phyloP scores from a whole-genome alignment of 1,139 yeast genomes.

The Candida mesenterica region DNA sequence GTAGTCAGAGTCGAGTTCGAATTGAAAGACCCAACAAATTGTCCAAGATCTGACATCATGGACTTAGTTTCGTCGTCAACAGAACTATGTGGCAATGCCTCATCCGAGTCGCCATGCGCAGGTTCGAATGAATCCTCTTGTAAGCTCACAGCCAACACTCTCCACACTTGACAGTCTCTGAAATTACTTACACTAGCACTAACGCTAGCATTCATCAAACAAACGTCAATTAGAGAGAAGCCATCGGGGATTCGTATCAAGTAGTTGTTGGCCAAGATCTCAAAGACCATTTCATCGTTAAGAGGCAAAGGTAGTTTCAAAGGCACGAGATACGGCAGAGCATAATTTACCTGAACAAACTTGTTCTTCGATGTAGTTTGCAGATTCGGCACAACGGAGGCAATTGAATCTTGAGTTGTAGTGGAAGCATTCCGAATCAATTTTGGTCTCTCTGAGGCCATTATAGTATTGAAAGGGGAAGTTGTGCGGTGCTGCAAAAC shows the following conservation, averaged over 20 bases:
- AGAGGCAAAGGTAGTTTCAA: constrained; percentile 42
- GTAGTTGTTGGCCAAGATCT: constrained; percentile 42
- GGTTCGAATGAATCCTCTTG: constrained; percentile 35
- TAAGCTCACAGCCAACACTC: constrained; percentile 56
- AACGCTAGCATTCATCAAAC: constrained; percentile 57
- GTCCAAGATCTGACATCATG: constrained; percentile 41
- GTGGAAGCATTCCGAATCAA: constrained; percentile 36
- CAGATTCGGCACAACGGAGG: constrained; percentile 2
- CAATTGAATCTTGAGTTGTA: constrained; percentile 35
- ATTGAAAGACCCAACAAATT: constrained; percentile 44
- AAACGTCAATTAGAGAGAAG: constrained; percentile 50
- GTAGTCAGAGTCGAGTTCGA: constrained; percentile 46
- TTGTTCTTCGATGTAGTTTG: constrained; percentile 9
- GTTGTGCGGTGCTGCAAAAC: constrained; percentile 13
- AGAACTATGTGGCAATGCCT: background rate
- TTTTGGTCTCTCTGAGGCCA: constrained; percentile 23
- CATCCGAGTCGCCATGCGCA: constrained; percentile 1
- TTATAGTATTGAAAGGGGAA: constrained; percentile 8
- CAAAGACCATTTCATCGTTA: constrained; percentile 44
- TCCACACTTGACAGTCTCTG: constrained; percentile 71
- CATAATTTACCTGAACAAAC: constrained; percentile 19
- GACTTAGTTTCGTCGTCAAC: constrained; percentile 27
- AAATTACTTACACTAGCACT: constrained; percentile 54
- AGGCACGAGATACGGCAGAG: constrained; percentile 48
- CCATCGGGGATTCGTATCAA: constrained; percentile 48